Percentiles rank a stretch among this genome's conserved stretches.
Evolutionary conservation across 352 stramenopile genomes (phyloP).

Genomic region (Globisporangium parvum): DNA sequence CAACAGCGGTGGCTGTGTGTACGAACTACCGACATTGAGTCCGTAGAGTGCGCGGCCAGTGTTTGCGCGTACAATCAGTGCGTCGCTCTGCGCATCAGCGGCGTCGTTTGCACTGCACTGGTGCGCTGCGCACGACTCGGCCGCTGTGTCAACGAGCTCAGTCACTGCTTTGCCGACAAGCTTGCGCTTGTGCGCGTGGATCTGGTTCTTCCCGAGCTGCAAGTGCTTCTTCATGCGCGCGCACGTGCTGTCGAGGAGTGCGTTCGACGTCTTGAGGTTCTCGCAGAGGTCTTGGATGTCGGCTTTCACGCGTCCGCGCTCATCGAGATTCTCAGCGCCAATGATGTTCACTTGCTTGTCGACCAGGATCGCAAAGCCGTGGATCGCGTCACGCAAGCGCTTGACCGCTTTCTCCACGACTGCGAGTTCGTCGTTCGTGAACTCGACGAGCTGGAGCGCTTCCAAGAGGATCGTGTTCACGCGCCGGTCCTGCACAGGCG

Average conservation of each 20-base stretch:
- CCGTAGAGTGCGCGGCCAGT: slow-evolving; percentile 5
- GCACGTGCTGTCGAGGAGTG: slow-evolving; percentile 45
- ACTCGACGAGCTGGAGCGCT: slow-evolving; percentile 57
- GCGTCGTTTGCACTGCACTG: slow-evolving; percentile 7
- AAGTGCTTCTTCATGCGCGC: slow-evolving; percentile 59
- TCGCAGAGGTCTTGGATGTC: slow-evolving; percentile 58
- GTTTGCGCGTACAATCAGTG: neutral
- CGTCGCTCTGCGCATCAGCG: neutral
- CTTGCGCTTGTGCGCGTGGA: slow-evolving; percentile 45
- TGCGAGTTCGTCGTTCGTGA: slow-evolving; percentile 47
- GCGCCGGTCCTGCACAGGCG: slow-evolving; percentile 43
- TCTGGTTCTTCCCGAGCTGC: slow-evolving; percentile 32
- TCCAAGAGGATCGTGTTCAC: slow-evolving; percentile 57
- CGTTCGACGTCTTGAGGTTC: slow-evolving; percentile 49
- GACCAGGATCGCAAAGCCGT: slow-evolving; percentile 64
- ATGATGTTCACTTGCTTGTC: slow-evolving; percentile 74
- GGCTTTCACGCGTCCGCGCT: slow-evolving; percentile 39
- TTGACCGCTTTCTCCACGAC: slow-evolving; percentile 53
- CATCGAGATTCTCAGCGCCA: slow-evolving; percentile 31
- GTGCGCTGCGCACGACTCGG: slow-evolving; percentile 6
- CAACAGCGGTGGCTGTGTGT: neutral
- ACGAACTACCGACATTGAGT: neutral
- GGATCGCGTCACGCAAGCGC: slow-evolving; percentile 48
- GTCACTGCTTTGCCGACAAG: slow-evolving; percentile 20
- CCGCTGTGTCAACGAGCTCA: slow-evolving; percentile 14